These are phyloP conservation scores for Hyaloperonospora brassicae DNA, from an alignment of 352 stramenopile genomes.

Conservation along the genomic window DNA sequence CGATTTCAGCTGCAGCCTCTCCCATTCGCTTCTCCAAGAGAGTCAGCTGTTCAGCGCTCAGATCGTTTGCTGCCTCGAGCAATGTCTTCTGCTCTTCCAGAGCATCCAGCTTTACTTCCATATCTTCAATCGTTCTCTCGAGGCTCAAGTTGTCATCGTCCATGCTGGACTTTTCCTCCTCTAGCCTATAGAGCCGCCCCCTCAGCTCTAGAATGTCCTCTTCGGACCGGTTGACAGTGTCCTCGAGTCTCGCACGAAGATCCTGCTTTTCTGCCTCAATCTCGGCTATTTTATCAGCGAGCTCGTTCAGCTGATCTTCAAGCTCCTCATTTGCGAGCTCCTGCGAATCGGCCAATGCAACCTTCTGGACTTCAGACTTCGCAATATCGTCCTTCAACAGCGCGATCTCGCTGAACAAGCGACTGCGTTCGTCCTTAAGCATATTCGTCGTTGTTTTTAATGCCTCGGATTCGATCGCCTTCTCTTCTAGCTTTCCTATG, in stretches of 20 bases:
- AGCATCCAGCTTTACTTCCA: conserved; percentile 27
- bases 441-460: conserved; percentile 54
- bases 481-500: conserved; percentile 48
- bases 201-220: conserved; percentile 43
- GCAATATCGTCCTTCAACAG: conserved; percentile 43
- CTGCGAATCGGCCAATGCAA: conserved; percentile 34
- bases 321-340: conserved; percentile 44
- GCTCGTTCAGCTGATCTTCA: conserved; percentile 46
- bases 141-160: conserved; percentile 33
- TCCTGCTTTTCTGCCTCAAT: conserved; percentile 47
- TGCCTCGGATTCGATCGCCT: conserved; percentile 52
- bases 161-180: conserved; percentile 37
- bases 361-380: conserved; percentile 38
- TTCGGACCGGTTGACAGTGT: conserved; percentile 32
- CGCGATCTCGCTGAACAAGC: conserved; percentile 47
- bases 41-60: conserved; percentile 16
- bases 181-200: conserved; percentile 38
- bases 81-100: conserved; percentile 36
- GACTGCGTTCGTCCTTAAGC: conserved; percentile 48
- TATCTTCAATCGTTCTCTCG: conserved; percentile 24
- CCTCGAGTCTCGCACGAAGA: conserved; percentile 30
- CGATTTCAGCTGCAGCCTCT: conserved; percentile 19
- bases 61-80: conserved; percentile 24
- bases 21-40: conserved; percentile 20
- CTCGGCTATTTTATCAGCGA: conserved; percentile 53